Base-by-base conservation (phyloP, 108 stramenopile species). In the Mediolabrus comicus region DNA sequence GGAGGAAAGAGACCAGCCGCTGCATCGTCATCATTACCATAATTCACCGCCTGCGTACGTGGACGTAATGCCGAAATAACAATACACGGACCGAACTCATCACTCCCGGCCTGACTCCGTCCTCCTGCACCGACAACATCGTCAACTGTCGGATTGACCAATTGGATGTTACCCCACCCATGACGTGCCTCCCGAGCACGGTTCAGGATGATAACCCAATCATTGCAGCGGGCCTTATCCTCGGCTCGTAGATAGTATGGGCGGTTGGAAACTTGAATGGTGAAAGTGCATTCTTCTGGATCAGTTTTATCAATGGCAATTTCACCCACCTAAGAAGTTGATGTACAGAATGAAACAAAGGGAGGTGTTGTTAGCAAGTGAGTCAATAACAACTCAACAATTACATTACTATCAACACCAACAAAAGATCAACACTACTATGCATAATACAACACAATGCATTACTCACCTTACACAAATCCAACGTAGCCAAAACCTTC, bases 201-300 rank as follows among this genome's bases (percentile, higher is more conserved):
- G 53, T 94, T 94, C 0, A 94, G 79, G 17, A 80, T 91, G 43
- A 94, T 94, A 2, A 91, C 90, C 93, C 93, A 94, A 67, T 94
- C 93, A 41, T 83, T 91, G 75, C 86, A 86, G 41, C 83, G 69
- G 5, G 75, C 86, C 69, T 77, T 86, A 39, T 72, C 82, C 31
- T 91, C 89, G 0, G 93, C 88, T 59, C 90, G 85, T 53, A 94
- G 75, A 62, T 81, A 81, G 63, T 94, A 94, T 0, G 83, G 84
- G 19, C 93, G 81, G 43, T 86, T 85, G 14, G 82, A 62, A 49
- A 94, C 90, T 64, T 90, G 84, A 63, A 94, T 94, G 33, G 78
- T 83, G 60, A 94, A 94, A 30, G 83, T 82, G 56, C 85, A 85
- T 30, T 77, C 86, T 4, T 70, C 71, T 38, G 74, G 61, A 72